Evolutionary conservation across 345 rosid genomes (phyloP), one percentile per base, ranked within the genome.

Genomic region (Citrus australasica): DNA sequence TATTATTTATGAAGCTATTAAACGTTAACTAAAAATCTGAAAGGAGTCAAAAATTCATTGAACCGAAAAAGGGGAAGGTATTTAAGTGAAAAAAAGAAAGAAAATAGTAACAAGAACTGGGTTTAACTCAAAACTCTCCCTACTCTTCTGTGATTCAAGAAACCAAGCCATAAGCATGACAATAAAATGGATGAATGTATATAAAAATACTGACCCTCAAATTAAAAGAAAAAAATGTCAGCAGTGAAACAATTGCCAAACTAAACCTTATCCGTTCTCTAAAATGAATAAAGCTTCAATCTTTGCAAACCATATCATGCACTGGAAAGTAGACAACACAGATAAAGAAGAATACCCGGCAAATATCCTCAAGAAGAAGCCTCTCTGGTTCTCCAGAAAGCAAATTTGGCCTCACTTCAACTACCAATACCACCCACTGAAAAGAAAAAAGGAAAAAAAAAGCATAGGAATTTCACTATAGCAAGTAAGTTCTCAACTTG

Each of bases 361-460:
- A 67, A 73, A 92, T 82, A 78, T 90, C 95, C 78, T 86, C 88
- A 9, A 92, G 90, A 62, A 83, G 85, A 80, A 95, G 85, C 83
- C 94, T 90, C 77, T 91, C 98, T 62, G 91, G 84, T 73, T 95
- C 98, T 81, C 94, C 95, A 73, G 97, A 88, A 77, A 95, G 89
- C 87, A 93, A 90, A 75, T 84, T 91, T 7, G 97, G 94, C 81
- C 93, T 91, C 53, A 93, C 90, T 84, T 95, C 98, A 51, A 95
- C 89, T 46, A 87, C 86, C 85, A 87, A 62, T 6, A 89, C 95
- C 69, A 82, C 72, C 97, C 97, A 94, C 98, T 94, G 81, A 74
- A 80, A 71, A 77, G 8, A 71, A 53, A 63, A 63, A 4, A n/a
- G 9, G 22, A 60, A 48, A 71, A 55, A 28, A 37, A 19, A 28